phyloP scores from a whole-genome alignment of 2,329 filamentous ascomycete species.

The Periglandula ipomoeae region DNA sequence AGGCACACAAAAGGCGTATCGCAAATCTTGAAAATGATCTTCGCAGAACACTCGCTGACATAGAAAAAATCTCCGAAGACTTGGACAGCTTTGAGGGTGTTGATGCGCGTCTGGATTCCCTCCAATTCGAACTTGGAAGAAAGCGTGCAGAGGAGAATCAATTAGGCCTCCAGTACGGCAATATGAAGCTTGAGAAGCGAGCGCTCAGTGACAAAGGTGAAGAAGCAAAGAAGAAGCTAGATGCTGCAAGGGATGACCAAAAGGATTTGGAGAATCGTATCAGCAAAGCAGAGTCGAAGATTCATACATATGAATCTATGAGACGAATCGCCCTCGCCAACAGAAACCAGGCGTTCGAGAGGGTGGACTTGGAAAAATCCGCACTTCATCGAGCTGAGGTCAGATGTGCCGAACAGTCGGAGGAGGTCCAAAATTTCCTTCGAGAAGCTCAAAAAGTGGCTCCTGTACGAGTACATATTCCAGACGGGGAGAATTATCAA shows the following conservation, averaged over 20 bases:
- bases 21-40: constrained; percentile 39
- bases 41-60: constrained; percentile 51
- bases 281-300: constrained; percentile 47
- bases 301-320: constrained; percentile 36
- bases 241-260: constrained; percentile 25
- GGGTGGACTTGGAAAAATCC: constrained; percentile 37
- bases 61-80: constrained; percentile 42
- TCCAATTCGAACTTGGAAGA: constrained; percentile 49
- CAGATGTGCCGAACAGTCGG: constrained; percentile 37
- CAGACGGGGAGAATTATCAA: constrained; percentile 51
- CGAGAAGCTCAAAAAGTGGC: constrained; percentile 45
- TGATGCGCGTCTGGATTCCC: constrained; percentile 53
- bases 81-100: constrained; percentile 59
- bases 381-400: constrained; percentile 35
- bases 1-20: constrained; percentile 31
- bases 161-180: constrained; percentile 46
- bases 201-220: constrained; percentile 36
- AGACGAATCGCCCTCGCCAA: constrained; percentile 45
- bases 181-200: constrained; percentile 37
- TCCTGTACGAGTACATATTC: constrained; percentile 49
- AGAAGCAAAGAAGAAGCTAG: constrained; percentile 27
- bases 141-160: constrained; percentile 38
- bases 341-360: constrained; percentile 52
- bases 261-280: constrained; percentile 35
- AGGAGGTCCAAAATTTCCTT: constrained; percentile 43